These are phyloP conservation scores for Colletotrichum theobromicola DNA, from an alignment of 2,329 filamentous ascomycete species.

Conservation along the genomic window DNA sequence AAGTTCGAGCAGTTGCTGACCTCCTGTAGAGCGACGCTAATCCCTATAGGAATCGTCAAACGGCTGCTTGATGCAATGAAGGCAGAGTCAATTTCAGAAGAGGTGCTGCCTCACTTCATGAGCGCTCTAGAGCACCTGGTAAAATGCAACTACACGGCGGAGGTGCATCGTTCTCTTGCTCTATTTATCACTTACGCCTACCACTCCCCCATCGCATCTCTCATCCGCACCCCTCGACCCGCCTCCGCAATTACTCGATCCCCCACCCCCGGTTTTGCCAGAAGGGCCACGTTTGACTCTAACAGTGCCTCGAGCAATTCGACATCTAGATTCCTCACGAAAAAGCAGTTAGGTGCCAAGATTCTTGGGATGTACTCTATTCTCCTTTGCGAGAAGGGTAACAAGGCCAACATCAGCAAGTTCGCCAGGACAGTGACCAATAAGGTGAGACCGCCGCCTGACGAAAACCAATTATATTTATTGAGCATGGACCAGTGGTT, in stretches of 20 bases:
- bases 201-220: conserved; percentile 60
- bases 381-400: conserved; percentile 77
- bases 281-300: conserved; percentile 42
- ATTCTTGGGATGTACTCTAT: conserved; percentile 80
- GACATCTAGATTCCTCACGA: conserved; percentile 53
- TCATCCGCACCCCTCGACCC: conserved; percentile 57
- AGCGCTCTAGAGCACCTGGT: conserved; percentile 80
- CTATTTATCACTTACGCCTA: conserved; percentile 94
- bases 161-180: conserved; percentile 84
- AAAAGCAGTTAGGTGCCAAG: conserved; percentile 74
- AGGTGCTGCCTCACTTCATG: conserved; percentile 78
- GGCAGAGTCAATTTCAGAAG: conserved; percentile 75
- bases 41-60: conserved; percentile 78
- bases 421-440: conserved; percentile 96
- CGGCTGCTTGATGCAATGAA: conserved; percentile 90
- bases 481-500: conserved; percentile 69
- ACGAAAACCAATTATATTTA: conserved; percentile 22
- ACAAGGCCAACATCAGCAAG: conserved; percentile 74
- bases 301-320: conserved; percentile 30
- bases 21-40: conserved; percentile 1
- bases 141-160: conserved; percentile 79
- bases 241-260: conserved; percentile 42
- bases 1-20: conserved; percentile 41
- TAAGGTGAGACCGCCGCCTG: conserved; percentile 64
- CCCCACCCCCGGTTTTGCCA: conserved; percentile 42